Evolutionary conservation across 2,329 filamentous ascomycete genomes (phyloP).

Genomic region (Akanthomyces muscarius): DNA sequence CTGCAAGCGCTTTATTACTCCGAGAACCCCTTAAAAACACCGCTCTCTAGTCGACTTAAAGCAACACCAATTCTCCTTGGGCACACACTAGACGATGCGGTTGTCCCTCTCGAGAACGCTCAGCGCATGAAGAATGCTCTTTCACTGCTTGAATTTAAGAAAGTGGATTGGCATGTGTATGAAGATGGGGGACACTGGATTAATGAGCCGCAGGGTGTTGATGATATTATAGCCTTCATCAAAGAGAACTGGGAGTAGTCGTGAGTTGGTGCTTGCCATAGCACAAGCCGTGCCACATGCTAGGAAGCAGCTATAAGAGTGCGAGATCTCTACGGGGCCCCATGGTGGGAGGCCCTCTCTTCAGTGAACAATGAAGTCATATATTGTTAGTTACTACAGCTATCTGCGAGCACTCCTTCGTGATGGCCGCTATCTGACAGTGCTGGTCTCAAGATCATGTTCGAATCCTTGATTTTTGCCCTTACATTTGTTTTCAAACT

Average conservation of each 20-base stretch:
- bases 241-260: neutral
- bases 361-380: no score
- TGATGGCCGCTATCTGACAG: no score
- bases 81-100: neutral
- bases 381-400: no score
- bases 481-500: no score
- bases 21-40: neutral
- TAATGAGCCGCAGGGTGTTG: constrained; percentile 8
- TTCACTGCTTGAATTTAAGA: neutral
- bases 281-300: no score
- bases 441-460: no score
- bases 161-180: constrained; percentile 2
- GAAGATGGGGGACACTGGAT: constrained; percentile 4
- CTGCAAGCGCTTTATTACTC: neutral
- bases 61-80: neutral
- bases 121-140: neutral
- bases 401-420: no score
- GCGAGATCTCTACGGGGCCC: no score
- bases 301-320: no score
- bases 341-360: no score
- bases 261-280: no score
- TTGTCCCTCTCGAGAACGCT: neutral
- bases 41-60: neutral
- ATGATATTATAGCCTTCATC: constrained; percentile 2
- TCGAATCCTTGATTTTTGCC: no score